These are phyloP conservation scores for Elongisporangium senticosum DNA, from an alignment of 352 stramenopile species.

Conservation along the genomic window DNA sequence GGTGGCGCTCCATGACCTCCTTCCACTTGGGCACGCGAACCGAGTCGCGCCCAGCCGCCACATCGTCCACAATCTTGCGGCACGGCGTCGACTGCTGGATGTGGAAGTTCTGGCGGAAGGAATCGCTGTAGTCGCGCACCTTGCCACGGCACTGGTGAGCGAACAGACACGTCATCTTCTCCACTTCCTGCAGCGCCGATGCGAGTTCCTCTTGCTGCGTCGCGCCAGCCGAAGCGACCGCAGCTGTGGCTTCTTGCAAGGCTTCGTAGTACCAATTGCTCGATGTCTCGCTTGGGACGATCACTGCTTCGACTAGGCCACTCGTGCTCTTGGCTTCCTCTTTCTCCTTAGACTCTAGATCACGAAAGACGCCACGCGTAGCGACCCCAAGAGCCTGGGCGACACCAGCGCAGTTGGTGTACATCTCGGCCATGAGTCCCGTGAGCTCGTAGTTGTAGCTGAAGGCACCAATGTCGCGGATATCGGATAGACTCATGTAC, in stretches of 20 bases:
- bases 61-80: conserved; percentile 44
- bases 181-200: conserved; percentile 58
- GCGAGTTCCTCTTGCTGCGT: conserved; percentile 15
- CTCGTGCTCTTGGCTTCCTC: conserved; percentile 1
- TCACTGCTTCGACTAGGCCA: conserved; percentile 58
- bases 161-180: conserved; percentile 88
- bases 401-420: conserved; percentile 53
- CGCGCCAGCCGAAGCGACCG: conserved; percentile 13
- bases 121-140: conserved; percentile 54
- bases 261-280: conserved; percentile 50
- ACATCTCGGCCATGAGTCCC: conserved; percentile 66
- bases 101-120: conserved; percentile 70
- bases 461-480: conserved; percentile 61
- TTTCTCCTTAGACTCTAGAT: neutral
- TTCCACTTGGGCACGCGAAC: conserved; percentile 75
- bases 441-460: conserved; percentile 87
- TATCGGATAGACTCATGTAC: conserved; percentile 69
- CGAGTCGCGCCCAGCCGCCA: conserved; percentile 47
- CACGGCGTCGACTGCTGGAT: conserved; percentile 51
- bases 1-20: conserved; percentile 55
- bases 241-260: conserved; percentile 37
- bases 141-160: conserved; percentile 78
- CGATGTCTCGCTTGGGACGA: conserved; percentile 39
- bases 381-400: conserved; percentile 2
- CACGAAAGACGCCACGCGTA: conserved; percentile 7